These are phyloP conservation scores for Candida maltosa DNA, from an alignment of 805 yeast genomes.

Conservation along the genomic window DNA sequence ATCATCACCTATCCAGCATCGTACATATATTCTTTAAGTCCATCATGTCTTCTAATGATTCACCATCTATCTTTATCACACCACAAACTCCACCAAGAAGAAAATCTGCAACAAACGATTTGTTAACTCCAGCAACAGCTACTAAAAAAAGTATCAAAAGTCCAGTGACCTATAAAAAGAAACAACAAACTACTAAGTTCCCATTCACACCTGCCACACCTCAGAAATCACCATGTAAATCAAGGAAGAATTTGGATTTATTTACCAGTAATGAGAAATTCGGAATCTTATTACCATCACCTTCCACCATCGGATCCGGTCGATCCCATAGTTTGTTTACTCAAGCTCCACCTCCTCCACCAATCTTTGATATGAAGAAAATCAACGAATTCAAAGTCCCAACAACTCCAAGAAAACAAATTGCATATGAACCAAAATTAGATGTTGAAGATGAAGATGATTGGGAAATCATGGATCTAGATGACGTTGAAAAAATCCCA, in stretches of 20 bases:
- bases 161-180: neutral
- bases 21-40: no score
- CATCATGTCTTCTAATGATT: no score
- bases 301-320: slow-evolving; percentile 37
- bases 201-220: slow-evolving; percentile 20
- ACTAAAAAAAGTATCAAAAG: slow-evolving; percentile 5
- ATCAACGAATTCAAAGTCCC: slow-evolving; percentile 18
- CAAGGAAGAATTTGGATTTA: slow-evolving; percentile 18
- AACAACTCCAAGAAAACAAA: slow-evolving; percentile 27
- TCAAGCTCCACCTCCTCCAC: no score
- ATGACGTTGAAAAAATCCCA: slow-evolving; percentile 5
- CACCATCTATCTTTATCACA: no score
- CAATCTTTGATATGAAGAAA: slow-evolving; percentile 16
- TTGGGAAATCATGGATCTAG: slow-evolving; percentile 3
- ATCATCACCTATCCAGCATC: no score
- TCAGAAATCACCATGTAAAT: slow-evolving; percentile 20
- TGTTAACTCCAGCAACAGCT: slow-evolving; percentile 6
- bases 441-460: slow-evolving; percentile 31
- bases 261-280: slow-evolving; percentile 13
- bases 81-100: no score
- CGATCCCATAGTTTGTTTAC: slow-evolving; percentile 14
- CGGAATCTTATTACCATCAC: slow-evolving; percentile 32
- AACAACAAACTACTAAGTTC: slow-evolving; percentile 2
- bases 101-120: no score
- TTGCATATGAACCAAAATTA: no score